Evolutionary conservation across 495 filamentous ascomycete species (phyloP), one percentile per base, ranked within the genome.

Genomic region (Cudoniella acicularis): DNA sequence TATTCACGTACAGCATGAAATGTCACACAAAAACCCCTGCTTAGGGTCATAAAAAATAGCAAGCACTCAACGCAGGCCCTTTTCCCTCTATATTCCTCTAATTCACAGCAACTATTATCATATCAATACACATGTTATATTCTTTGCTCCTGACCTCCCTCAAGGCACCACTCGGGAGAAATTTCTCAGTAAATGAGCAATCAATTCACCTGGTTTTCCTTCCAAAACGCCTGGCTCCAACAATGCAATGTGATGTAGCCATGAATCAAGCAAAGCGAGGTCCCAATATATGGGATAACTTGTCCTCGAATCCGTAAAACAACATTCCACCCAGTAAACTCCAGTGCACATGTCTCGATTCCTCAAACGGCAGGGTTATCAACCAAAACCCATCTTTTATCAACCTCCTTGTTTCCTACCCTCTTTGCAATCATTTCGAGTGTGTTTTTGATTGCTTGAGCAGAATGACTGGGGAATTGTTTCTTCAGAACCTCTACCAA

Each of bases 401-500:
- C 64, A 6, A 22, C 50, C 49, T 61, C 54, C 56, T 69, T 69
- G 9, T 18, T 26, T 0, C 67, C 67, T 17, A 90, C 76, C 16
- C 89, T 78, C 21, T 82, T 79, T 0, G 92, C 92, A 21, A 89
- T 73, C n/a, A 70, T 73, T 59, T 81, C 84, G 25, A 96, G 72
- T 0, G 90, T 94, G 30, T 84, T 79, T 60, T 83, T 89, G 25
- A 96, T 81, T 2, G 83, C 79, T 23, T 85, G 80, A 61, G 89
- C 90, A 0, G 87, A 80, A 9, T 86, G 78, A 60, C 85, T 86
- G 0, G 87, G 83, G 64, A 96, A 93, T 21, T 61, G 23, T 73
- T 90, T 88, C 59, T 81, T 77, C 62, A 96, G 66, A 18, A 86
- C 74, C 69, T 95, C 91, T 16, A 91, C 74, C 58, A 96, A 67